Base-by-base conservation (phyloP, 1,139 yeast species). In the Hanseniaspora uvarum region DNA sequence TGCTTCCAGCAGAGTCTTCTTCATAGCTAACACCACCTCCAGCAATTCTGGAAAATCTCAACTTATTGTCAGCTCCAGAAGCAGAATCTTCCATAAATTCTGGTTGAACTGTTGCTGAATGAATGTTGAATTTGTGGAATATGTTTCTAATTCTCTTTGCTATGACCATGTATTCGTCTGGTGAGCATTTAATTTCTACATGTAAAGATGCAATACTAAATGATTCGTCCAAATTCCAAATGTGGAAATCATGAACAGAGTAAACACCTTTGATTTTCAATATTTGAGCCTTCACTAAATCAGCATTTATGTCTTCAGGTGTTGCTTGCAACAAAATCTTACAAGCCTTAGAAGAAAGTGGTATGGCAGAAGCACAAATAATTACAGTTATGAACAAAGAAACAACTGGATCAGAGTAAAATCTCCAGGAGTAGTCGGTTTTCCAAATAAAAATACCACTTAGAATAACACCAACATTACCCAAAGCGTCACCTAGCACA, bases 371-470 rank as follows among this genome's bases (percentile, higher is more conserved):
- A 4, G 95, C 80, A 65, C 92, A 87, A 58, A 92, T 92, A 60
- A 92, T 88, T 26, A 79, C 73, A 0, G 98, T 89, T 61, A 92
- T 89, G 36, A 89, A 72, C 55, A 92, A 73, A 1, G 97, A 89
- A 26, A 89, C 81, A 6, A 82, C 62, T 0, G 98, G 98, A 68
- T 92, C 98, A 58, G 84, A 73, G 65, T 86, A 86, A 67, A 70
- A 88, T 65, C 79, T 81, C 96, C 98, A 92, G 1, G 86, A 74
- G 66, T 77, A 89, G 61, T 86, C 81, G 0, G 97, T 88, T 67
- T 85, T 83, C 97, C 97, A 89, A 62, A 92, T 89, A 62, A 92
- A 83, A 39, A 92, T 60, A 1, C 97, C 98, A 2, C 96, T 83
- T 14, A 77, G 68, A 57, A 92, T 92, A 54, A 92, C 98, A 59